Evolutionary conservation across 2,329 filamentous ascomycete genomes (phyloP), one percentile per base, ranked within the genome.

Genomic region (Colletotrichum neosansevieriae): DNA sequence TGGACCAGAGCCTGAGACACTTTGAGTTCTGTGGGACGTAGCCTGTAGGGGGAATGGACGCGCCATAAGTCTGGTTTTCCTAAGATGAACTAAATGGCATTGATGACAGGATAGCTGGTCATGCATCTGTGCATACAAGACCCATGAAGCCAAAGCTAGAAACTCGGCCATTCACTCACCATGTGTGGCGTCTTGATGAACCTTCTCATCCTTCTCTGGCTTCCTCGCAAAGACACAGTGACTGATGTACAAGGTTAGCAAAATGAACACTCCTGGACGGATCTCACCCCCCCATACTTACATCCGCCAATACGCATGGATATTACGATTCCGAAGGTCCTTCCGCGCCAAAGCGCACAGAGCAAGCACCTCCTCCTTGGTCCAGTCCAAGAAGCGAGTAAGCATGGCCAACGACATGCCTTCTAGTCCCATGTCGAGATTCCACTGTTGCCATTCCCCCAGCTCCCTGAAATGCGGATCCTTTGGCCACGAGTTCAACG

Each of bases 371-470:
- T 50, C 47, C 3, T n/a, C 7, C 21, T 50, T 21, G 47, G 13
- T 50, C 24, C 4, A 50, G 24, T 29, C 47, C 13, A 50, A 21
- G 12, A 15, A 21, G 13, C 47, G 47, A 29, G 79, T 81, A 57
- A 80, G 77, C n/a, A 79, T 68, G 6, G 77, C 79, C 58, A 80
- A 71, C 12, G 72, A 75, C 47, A 80, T 76, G 6, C 75, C 74
- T 71, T 80, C 76, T 32, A 76, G 73, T 7, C 78, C 79, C 47
- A 67, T 69, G 54, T 65, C 34, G n/a, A 79, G 73, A 53, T 78
- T 78, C 47, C 75, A 73, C n/a, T 73, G 63, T 12, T 73, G 49
- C 38, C 38, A 64, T 9, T 34, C 11, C 2, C 61, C 61, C 7
- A 64, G 11, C 19, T 59, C n/a, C 42, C 72, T 45, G 7, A 45